phyloP scores from a whole-genome alignment of 2,329 filamentous ascomycete species.

The Colletotrichum acutatum region DNA sequence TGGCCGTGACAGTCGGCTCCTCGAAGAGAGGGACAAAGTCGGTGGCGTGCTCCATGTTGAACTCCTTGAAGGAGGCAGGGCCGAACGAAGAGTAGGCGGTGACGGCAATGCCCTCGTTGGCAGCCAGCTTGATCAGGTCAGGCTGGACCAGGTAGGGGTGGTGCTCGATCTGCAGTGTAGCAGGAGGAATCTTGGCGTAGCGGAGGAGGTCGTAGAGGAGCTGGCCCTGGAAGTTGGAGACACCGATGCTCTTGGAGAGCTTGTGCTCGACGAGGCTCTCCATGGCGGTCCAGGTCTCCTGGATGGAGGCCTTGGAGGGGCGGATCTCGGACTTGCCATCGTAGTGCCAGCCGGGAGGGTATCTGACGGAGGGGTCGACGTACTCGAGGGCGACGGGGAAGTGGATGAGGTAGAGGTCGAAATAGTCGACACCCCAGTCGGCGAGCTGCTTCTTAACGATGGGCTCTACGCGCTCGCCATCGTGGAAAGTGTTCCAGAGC shows the following conservation, averaged over 20 bases:
- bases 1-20: constrained; percentile 69
- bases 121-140: constrained; percentile 75
- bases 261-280: constrained; percentile 77
- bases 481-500: constrained; percentile 94
- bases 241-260: constrained; percentile 78
- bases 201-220: constrained; percentile 83
- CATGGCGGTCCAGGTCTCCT: constrained; percentile 87
- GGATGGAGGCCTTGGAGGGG: constrained; percentile 75
- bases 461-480: constrained; percentile 78
- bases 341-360: constrained; percentile 83
- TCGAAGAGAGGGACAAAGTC: constrained; percentile 77
- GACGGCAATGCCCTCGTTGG: constrained; percentile 76
- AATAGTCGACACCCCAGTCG: constrained; percentile 89
- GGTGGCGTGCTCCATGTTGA: constrained; percentile 76
- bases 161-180: constrained; percentile 88
- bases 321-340: constrained; percentile 71
- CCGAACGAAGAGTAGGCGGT: constrained; percentile 90
- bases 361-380: constrained; percentile 81
- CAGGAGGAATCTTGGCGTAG: constrained; percentile 79
- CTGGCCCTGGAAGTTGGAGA: constrained; percentile 85
- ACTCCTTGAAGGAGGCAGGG: constrained; percentile 81
- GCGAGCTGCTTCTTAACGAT: constrained; percentile 81
- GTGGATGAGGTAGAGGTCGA: constrained; percentile 90
- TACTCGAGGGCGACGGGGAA: constrained; percentile 90
- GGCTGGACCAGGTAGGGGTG: constrained; percentile 88